Percentiles rank a stretch among this genome's conserved stretches.
These are phyloP conservation scores for Aurantiochytrium sp. DNA, from an alignment of 108 stramenopile species.

Conservation along the genomic window DNA sequence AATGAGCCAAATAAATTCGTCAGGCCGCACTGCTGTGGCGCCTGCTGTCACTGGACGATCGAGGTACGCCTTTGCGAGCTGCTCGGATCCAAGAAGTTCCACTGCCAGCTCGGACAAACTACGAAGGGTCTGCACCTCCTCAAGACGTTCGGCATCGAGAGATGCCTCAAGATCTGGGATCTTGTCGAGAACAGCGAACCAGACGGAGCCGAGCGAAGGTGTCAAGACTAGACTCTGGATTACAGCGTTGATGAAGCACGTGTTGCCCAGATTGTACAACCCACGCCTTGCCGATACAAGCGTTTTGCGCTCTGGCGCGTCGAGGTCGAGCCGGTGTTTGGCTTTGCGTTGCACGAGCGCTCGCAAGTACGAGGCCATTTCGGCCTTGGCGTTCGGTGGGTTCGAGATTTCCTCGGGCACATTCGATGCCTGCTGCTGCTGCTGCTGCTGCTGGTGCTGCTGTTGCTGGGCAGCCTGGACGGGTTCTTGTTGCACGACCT, in stretches of 20 bases:
- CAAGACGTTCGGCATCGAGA: neutral
- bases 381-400: neutral
- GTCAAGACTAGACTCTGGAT: neutral
- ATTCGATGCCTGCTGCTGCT: too few species aligned
- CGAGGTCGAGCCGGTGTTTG: neutral
- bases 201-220: neutral
- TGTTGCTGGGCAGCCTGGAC: too few species aligned
- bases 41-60: neutral
- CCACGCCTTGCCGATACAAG: neutral
- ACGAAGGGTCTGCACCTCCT: neutral
- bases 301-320: neutral
- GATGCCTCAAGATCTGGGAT: neutral
- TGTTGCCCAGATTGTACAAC: slow-evolving; percentile 15
- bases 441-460: too few species aligned
- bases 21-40: neutral
- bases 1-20: neutral
- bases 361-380: neutral
- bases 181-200: neutral
- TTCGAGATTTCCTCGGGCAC: too few species aligned
- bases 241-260: slow-evolving; percentile 16
- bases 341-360: neutral
- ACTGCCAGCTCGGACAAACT: neutral
- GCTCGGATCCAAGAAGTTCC: neutral
- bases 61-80: neutral
- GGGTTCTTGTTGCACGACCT: too few species aligned